Evolutionary conservation across 768 basidiomycete species (phyloP).

Genomic region (Neoboletus magnificus): DNA sequence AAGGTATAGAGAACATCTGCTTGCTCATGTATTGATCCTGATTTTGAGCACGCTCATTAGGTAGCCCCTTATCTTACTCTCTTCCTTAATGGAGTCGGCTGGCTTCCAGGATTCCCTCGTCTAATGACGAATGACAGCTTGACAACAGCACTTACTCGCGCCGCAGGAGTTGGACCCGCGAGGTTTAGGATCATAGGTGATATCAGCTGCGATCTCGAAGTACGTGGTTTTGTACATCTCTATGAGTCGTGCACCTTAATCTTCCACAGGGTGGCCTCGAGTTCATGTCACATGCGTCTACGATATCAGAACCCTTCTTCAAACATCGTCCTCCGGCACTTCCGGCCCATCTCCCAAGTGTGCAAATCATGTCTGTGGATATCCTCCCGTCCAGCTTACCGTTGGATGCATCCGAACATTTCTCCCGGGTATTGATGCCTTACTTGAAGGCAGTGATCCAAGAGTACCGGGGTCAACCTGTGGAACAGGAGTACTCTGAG

Average conservation of each 20-base stretch:
- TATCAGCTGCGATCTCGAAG: constrained; percentile 86
- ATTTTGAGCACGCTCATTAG: constrained; percentile 35
- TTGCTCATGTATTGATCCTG: neutral
- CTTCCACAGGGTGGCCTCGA: constrained; percentile 70
- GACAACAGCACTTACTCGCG: constrained; percentile 44
- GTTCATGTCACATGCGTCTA: constrained; percentile 74
- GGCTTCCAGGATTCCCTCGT: constrained; percentile 75
- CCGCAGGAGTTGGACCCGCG: constrained; percentile 47
- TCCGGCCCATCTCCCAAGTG: constrained; percentile 47
- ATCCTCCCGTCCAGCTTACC: constrained; percentile 87
- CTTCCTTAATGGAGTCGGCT: constrained; percentile 83
- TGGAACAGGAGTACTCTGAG: constrained; percentile 29
- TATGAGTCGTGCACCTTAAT: neutral
- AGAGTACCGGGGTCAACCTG: constrained; percentile 32
- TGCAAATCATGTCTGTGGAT: constrained; percentile 85
- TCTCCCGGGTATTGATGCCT: constrained; percentile 61
- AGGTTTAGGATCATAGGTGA: constrained; percentile 77
- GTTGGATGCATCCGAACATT: constrained; percentile 74
- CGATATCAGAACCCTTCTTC: constrained; percentile 74
- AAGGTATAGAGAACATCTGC: constrained; percentile 42
- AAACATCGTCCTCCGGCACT: constrained; percentile 42
- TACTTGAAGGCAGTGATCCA: constrained; percentile 62
- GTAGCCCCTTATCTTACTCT: constrained; percentile 84
- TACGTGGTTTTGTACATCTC: constrained; percentile 24
- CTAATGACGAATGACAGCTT: constrained; percentile 72